Conservation (phyloP, 192 early-diverging fungal genomes). For the Coemansia sp. region DNA sequence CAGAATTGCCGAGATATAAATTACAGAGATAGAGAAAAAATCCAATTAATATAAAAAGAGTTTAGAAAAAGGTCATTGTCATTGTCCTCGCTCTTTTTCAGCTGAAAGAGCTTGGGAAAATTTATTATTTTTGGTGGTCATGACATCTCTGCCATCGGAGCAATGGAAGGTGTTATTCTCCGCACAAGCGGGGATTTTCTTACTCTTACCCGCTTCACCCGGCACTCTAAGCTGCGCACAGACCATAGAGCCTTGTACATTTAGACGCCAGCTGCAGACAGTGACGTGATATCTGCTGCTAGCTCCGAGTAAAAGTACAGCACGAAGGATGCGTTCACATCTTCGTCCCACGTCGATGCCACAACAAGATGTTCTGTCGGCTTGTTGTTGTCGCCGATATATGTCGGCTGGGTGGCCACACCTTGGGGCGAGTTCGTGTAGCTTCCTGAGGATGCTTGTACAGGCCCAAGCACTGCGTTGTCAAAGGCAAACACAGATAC, state of each 20-base stretch:
- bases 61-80: not conserved
- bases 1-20: not conserved
- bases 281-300: constrained; percentile 23
- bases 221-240: no score
- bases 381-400: constrained; percentile 16
- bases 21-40: no score
- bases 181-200: constrained; percentile 6
- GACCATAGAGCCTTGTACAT: not conserved
- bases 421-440: constrained; percentile 54
- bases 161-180: not conserved
- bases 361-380: constrained; percentile 41
- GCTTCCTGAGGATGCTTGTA: constrained; percentile 43
- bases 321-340: constrained; percentile 34
- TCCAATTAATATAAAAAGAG: no score
- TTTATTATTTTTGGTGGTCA: not conserved
- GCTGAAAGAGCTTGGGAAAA: not conserved
- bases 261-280: not conserved
- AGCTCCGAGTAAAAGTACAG: constrained; percentile 52
- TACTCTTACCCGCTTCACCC: not conserved
- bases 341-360: constrained; percentile 43
- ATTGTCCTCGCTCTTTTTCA: not conserved
- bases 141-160: not conserved
- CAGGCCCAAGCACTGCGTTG: constrained; percentile 16
- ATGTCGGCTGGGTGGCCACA: constrained; percentile 28
- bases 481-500: constrained; percentile 64